Base-by-base conservation (phyloP, 176 grass and related monocot species). In the Oryza meridionalis region DNA sequence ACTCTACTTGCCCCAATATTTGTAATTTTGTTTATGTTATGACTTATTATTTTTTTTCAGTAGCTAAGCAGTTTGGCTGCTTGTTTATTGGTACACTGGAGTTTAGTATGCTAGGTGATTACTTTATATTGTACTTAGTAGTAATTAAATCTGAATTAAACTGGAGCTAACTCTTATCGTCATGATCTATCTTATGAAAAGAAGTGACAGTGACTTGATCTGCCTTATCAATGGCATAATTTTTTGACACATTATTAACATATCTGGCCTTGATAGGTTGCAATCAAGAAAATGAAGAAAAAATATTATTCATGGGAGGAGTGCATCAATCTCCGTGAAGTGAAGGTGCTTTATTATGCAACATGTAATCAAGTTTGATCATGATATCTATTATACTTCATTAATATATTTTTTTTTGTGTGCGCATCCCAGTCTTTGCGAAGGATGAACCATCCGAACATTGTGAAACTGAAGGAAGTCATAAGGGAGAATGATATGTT, bases 201-300 rank as follows among this genome's bases (percentile, higher is more conserved):
- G 25, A 26, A 62, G 8, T 24, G 21, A n/a, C 0, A 66, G 67
- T 58, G 53, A 64, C 67, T 43, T 38, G 9, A 31, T 70, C 40
- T 51, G 21, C 59, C 25, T 66, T 66, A 21, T 5, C 40, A 66
- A 14, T n/a, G 15, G 53, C 53, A 21, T 73, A n/a, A 9, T 37
- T 35, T 59, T 79, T 67, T 62, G 19, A 27, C 45, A 49, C 9
- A 12, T 61, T 1, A 77, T 33, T 85, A 61, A 75, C 15, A 86
- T 74, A 53, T 27, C 24, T 78, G 17, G 0, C 1, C 40, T 75
- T 89, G 45, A 80, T 81, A 99, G 96, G 93, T 96, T 67, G 96
- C 96, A 8, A 96, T 99, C 79, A 99, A 99, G 90, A 94, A 99
- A 93, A 94, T 99, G 91, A 99, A 99, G 90, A 96, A 93, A 81